Evolutionary conservation across 495 filamentous ascomycete genomes (phyloP), one percentile per base, ranked within the genome.

Genomic region (Bathelium albidoporum): DNA sequence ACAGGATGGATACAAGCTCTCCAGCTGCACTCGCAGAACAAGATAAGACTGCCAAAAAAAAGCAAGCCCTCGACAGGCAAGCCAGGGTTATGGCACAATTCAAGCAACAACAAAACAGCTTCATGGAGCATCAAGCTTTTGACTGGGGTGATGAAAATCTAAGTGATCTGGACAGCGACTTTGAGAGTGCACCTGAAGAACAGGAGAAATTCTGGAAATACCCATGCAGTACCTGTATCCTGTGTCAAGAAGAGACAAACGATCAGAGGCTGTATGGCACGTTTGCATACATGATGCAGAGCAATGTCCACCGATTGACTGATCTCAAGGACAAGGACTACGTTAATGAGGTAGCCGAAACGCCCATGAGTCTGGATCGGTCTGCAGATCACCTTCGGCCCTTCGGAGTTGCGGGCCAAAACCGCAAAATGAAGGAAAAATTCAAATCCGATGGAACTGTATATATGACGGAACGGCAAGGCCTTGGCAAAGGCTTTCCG

Each of bases 51-150:
- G 74, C 81, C 58, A 97, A 91, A 80, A 97, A 96, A 79, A 84
- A 87, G 68, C 86, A 92, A 32, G 94, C 95, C 0, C 73, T 90
- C 36, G 91, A 93, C 64, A 82, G 94, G 58, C 91, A 97, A 75
- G 91, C 91, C 10, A 85, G 82, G 66, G 89, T 97, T 22, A 96
- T 97, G 91, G 93, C 91, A 1, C 89, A 96, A 72, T 95, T 97
- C 78, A 94, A 96, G 72, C 86, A 95, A 69, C 91, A 99, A 69
- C 95, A 97, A 70, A 91, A 95, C 73, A 90, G 83, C 67, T 97
- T 97, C 76, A 73, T 97, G 76, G 86, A 89, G 63, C 91, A 83
- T 66, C 90, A 96, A 71, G 87, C 87, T 36, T 80, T 95, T 66
- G 88, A 95, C 71, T 96, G 91, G 86, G 91, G 87, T 18, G 88